Conservation (phyloP, 352 stramenopile species). For the Phytophthora capsici region DNA sequence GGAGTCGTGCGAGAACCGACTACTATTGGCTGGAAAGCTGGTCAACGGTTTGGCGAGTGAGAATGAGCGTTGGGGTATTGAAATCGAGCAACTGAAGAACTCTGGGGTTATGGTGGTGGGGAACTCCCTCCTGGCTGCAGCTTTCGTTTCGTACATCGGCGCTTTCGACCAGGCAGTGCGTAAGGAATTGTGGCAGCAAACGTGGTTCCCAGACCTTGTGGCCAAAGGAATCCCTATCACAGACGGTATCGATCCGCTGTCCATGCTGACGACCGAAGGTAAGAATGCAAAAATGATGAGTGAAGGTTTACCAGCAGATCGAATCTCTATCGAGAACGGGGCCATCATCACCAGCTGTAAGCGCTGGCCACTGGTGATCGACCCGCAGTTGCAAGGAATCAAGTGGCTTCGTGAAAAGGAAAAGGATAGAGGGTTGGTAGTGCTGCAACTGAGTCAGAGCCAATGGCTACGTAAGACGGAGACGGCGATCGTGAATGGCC, state of each 20-base stretch:
- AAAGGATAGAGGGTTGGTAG: conserved; percentile 90
- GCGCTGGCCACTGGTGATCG: conserved; percentile 97
- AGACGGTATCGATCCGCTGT: conserved; percentile 94
- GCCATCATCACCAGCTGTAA: conserved; percentile 98
- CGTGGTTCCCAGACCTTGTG: conserved; percentile 91
- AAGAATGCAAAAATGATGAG: conserved; percentile 98
- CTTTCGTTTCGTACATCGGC: conserved; percentile 98
- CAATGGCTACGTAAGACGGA: conserved; percentile 96
- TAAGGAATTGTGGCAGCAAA: conserved; percentile 81
- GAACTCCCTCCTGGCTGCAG: conserved; percentile 96
- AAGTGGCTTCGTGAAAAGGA: conserved; percentile 98
- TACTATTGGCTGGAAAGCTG: conserved; percentile 94
- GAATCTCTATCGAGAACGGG: conserved; percentile 98
- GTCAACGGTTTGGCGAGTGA: conserved; percentile 96
- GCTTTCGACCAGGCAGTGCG: conserved; percentile 96
- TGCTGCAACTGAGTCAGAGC: conserved; percentile 96
- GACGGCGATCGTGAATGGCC: conserved; percentile 94
- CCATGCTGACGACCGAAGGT: conserved; percentile 96
- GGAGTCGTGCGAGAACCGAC: conserved; percentile 92
- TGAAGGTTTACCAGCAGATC: conserved; percentile 96
- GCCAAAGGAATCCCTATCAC: conserved; percentile 94
- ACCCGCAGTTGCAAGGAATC: conserved; percentile 98
- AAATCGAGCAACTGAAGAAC: conserved; percentile 96
- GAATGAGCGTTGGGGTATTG: conserved; percentile 97
- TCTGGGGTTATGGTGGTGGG: conserved; percentile 95